Evolutionary conservation across 495 filamentous ascomycete species (phyloP).

Genomic region (Xylaria acuta): DNA sequence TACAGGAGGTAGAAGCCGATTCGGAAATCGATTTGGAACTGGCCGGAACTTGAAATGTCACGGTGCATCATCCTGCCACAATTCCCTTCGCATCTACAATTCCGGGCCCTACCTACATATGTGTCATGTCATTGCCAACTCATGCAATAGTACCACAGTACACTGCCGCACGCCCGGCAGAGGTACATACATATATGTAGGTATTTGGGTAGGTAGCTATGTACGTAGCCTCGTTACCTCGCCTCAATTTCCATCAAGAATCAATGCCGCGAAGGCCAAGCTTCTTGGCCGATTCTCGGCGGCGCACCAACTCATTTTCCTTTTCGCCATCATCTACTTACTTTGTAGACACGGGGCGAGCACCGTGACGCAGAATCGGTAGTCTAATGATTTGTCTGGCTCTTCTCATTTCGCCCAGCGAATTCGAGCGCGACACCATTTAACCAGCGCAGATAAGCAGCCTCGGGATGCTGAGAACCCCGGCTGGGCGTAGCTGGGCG

Average conservation of each 20-base stretch:
- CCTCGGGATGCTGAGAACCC: constrained; percentile 13
- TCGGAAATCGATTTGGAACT: no score
- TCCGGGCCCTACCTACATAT: not conserved
- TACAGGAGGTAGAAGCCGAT: no score
- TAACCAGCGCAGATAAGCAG: constrained; percentile 1
- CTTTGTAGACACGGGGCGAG: not conserved
- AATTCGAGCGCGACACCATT: constrained; percentile 2
- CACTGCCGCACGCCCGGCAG: not conserved
- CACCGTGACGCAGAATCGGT: not conserved
- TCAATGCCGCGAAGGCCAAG: constrained; percentile 23
- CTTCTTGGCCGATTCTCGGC: constrained; percentile 22
- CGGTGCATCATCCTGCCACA: not conserved
- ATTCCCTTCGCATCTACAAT: not conserved
- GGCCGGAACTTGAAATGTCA: no score
- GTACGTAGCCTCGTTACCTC: not conserved
- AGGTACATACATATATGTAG: no score
- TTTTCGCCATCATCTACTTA: not conserved
- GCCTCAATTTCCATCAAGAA: not conserved
- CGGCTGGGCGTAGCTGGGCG: constrained; percentile 15
- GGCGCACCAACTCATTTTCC: not conserved
- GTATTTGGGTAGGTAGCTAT: no score
- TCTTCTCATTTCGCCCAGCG: constrained; percentile 19
- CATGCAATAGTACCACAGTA: not conserved
- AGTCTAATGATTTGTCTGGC: not conserved
- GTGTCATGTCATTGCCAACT: constrained; percentile 4